Conservation (phyloP, 345 rosid species). For the Microcos paniculata region DNA sequence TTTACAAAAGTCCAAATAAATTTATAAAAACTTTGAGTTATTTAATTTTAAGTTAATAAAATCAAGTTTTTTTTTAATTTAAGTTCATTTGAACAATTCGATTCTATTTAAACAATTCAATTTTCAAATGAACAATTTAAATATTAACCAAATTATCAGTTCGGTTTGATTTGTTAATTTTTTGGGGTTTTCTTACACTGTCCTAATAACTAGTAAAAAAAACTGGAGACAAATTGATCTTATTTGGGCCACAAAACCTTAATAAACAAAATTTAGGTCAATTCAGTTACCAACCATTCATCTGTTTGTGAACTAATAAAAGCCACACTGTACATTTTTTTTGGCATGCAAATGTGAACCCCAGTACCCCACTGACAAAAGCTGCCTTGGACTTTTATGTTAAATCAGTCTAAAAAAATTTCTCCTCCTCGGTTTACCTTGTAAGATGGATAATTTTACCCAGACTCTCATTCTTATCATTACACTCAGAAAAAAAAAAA, state of each 20-base stretch:
- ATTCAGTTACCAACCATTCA: conserved; percentile 21
- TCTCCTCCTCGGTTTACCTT: neutral
- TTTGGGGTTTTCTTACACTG: no score
- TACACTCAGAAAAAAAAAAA: neutral
- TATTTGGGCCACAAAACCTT: neutral
- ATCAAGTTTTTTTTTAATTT: no score
- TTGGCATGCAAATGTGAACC: neutral
- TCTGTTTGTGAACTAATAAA: conserved; percentile 15
- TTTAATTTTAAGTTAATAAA: no score
- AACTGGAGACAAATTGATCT: neutral
- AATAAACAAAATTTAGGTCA: conserved; percentile 5
- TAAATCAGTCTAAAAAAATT: neutral
- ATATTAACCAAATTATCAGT: no score
- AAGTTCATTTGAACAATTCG: no score
- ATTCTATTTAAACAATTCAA: no score
- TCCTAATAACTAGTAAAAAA: neutral
- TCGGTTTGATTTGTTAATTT: no score
- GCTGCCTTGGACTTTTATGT: neutral
- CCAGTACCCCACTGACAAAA: conserved; percentile 1
- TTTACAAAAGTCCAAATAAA: no score
- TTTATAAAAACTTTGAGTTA: no score
- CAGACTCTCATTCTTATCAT: neutral
- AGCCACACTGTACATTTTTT: conserved; percentile 4
- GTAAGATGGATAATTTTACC: neutral
- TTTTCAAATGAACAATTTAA: no score